Base-by-base conservation (phyloP, 805 yeast genomes). In the Cyberlindnera maritima region DNA sequence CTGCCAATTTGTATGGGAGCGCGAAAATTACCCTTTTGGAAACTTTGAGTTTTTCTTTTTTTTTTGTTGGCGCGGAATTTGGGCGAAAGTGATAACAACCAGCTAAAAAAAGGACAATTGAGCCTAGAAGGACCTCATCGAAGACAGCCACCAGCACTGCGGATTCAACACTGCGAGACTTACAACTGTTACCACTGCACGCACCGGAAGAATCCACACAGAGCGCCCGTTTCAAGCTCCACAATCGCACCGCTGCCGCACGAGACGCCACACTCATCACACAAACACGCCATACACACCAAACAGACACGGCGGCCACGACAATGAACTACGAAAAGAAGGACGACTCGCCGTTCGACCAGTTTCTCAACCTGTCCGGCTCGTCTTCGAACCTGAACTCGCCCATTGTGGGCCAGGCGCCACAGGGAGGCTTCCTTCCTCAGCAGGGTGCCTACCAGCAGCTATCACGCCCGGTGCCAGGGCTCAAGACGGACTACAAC, bases 381-480 rank as follows among this genome's bases (percentile, higher is more conserved):
- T 12, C 47, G 6, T 54, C 58, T 9, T 57, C 60, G 7, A 43
- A 47, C 10, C 32, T 46, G n/a, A 47, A 47, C 47, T 42, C 55
- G 13, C 55, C 58, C 1, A 21, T 37, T 13, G 33, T 18, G 2
- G 32, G 21, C n/a, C 44, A 47, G 18, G 14, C 40, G 5, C 17
- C 32, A 25, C 19, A 36, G 36, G n/a, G n/a, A n/a, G n/a, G n/a
- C n/a, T n/a, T n/a, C n/a, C 4, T 23, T 17, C 15, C 40, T 49
- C 25, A 21, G 32, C 47, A 37, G 9, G 12, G 14, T 23, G 15
- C 17, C 5, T 20, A 42, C 4, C 25, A 21, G 9, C 25, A 21
- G 9, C 51, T 36, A 7, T 39, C 50, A n/a, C 50, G 54, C 19
- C 52, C 55, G 3, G 58, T 53, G 1, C 55, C 57, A 7, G 57